Base-by-base conservation (phyloP, 73 alveolate genomes). In the Tetrahymena thermophila region DNA sequence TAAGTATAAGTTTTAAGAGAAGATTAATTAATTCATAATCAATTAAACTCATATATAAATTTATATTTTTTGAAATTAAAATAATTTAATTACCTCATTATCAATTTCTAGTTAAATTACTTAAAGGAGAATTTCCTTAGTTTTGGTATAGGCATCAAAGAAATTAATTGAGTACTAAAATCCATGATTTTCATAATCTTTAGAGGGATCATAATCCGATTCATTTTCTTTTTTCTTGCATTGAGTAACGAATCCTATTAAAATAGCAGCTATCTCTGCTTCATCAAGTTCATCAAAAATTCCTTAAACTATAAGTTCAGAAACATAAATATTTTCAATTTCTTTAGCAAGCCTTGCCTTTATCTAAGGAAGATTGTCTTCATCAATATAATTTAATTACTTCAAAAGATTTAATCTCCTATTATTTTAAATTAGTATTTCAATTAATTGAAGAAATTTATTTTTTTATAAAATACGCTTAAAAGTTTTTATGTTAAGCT, bases 321-420 rank as follows among this genome's bases (percentile, higher is more conserved):
- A 94, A 17, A 58, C 93, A 84, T 94, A 94, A 35, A 94, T 71
- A 94, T 94, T 93, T 93, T 83, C 93, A 35, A 94, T 83, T 94
- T 94, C 96, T 58, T 93, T 83, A 35, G 96, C 96, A 71, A 94
- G 85, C 71, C 96, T 94, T 25, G 96, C 96, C 71, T 94, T 94
- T n/a, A 94, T 28, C 17, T 83, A 23, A 21, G 96, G 96, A 83
- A 94, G 93, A 83, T 93, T 93, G 13, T 93, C 94, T 35, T 57
- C 89, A 71, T 94, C 96, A 83, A 94, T 93, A 83, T 94, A 94
- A 21, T 93, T 93, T 58, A 94, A 58, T 58, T 38, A 16, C 35
- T 94, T 94, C 84, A 94, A 94, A 4, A 85, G 35, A 58, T 35
- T 58, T 84, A 94, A 94, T 35, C 93, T 71, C 50, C 93, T 94